phyloP scores from a whole-genome alignment of 1,284 basidiomycete genomes.

The Microstroma glucosiphilum region DNA sequence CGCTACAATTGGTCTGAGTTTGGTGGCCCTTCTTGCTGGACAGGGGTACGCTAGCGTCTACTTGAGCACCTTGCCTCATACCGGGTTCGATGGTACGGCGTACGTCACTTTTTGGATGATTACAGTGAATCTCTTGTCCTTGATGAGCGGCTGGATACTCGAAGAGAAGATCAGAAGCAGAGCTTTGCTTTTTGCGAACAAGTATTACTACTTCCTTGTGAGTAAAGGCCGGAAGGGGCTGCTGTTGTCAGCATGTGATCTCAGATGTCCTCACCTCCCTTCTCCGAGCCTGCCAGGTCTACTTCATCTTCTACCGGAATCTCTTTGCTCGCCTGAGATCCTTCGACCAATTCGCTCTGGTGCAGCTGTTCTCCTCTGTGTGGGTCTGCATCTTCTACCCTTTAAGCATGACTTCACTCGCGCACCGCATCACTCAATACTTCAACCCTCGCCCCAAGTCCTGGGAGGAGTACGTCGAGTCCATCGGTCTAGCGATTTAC shows the following conservation, averaged over 20 bases:
- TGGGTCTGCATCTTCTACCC: constrained; percentile 58
- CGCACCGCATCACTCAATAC: constrained; percentile 53
- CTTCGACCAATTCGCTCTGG: constrained; percentile 54
- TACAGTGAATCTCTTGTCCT: constrained; percentile 55
- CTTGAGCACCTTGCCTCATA: constrained; percentile 57
- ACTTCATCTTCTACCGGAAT: constrained; percentile 53
- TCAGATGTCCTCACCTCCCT: background rate
- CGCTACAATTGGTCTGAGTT: constrained; percentile 55
- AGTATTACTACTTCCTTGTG: constrained; percentile 51
- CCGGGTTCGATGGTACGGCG: constrained; percentile 56
- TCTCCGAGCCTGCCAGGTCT: constrained; percentile 18
- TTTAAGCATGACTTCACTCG: constrained; percentile 55
- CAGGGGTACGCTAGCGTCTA: constrained; percentile 59
- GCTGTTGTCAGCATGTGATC: background rate
- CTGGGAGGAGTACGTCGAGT: constrained; percentile 56
- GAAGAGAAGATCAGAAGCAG: constrained; percentile 56
- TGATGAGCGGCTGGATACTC: constrained; percentile 56
- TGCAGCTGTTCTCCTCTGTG: constrained; percentile 57
- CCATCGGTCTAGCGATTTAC: constrained; percentile 55
- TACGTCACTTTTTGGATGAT: constrained; percentile 59
- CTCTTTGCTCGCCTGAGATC: constrained; percentile 50
- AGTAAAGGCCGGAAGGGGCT: background rate
- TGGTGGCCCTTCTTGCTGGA: constrained; percentile 58
- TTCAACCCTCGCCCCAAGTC: constrained; percentile 54
- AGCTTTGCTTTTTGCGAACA: constrained; percentile 58